phyloP scores from a whole-genome alignment of 1,284 basidiomycete genomes.

The Cryptococcus sp. region DNA sequence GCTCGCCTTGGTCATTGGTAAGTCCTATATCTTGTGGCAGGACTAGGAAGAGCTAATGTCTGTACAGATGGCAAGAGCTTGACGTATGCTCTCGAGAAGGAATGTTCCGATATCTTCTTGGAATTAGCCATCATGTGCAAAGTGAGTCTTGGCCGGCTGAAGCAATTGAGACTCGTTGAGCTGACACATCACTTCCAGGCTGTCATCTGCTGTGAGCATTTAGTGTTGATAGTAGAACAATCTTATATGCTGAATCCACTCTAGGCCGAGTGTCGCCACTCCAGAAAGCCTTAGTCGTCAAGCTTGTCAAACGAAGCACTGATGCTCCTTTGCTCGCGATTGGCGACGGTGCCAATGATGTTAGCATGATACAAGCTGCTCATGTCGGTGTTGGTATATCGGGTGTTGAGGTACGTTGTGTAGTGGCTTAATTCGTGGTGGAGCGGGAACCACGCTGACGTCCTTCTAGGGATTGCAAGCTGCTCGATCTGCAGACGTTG shows the following conservation, averaged over 20 bases:
- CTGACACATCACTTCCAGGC: slow-evolving; percentile 55
- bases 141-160: slow-evolving; percentile 26
- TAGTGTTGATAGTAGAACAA: not conserved
- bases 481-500: slow-evolving; percentile 92
- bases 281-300: slow-evolving; percentile 97
- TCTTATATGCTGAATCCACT: slow-evolving; percentile 6
- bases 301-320: slow-evolving; percentile 95
- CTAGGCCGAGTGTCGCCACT: slow-evolving; percentile 93
- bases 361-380: slow-evolving; percentile 64
- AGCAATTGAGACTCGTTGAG: slow-evolving; percentile 4
- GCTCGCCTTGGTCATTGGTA: slow-evolving; percentile 90
- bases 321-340: slow-evolving; percentile 91
- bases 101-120: slow-evolving; percentile 82
- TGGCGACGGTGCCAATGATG: slow-evolving; percentile 65
- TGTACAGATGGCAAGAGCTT: slow-evolving; percentile 87
- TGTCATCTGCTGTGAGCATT: slow-evolving; percentile 84
- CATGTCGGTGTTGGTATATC: slow-evolving; percentile 91
- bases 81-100: slow-evolving; percentile 89
- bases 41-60: not conserved
- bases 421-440: slow-evolving; percentile 20
- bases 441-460: slow-evolving; percentile 5
- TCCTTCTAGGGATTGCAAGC: slow-evolving; percentile 82
- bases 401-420: slow-evolving; percentile 75
- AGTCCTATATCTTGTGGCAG: slow-evolving; percentile 19
- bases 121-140: slow-evolving; percentile 98